Percentiles rank a stretch among this genome's conserved stretches.
Evolutionary conservation across 1,139 yeast species (phyloP).

Genomic region (Diutina scorzettiae): DNA sequence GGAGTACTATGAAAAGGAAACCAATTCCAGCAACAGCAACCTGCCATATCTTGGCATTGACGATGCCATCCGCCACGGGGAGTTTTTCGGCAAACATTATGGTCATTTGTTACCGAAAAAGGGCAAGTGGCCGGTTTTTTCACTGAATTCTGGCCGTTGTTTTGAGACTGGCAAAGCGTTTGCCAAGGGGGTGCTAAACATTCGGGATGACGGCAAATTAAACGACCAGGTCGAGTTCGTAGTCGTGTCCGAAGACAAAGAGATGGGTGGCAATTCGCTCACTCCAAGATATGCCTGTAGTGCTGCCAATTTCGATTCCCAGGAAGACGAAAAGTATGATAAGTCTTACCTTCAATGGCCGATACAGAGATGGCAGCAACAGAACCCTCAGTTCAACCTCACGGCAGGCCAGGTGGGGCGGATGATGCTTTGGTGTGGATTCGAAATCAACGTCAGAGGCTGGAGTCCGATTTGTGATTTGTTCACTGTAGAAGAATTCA

Average conservation of each 20-base stretch:
- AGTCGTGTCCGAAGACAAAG: constrained; percentile 20
- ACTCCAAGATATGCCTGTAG: constrained; percentile 20
- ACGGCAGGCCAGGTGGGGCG: constrained; percentile 28
- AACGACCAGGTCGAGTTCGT: constrained; percentile 28
- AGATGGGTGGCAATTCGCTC: constrained; percentile 20
- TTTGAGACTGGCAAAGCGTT: constrained; percentile 44
- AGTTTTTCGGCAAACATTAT: constrained; percentile 22
- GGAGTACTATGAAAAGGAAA: constrained; percentile 20
- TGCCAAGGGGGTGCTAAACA: constrained; percentile 27
- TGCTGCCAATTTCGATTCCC: constrained; percentile 10
- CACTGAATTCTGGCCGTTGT: constrained; percentile 21
- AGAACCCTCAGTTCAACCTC: constrained; percentile 1
- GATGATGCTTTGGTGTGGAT: constrained; percentile 35
- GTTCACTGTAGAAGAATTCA: constrained; percentile 38
- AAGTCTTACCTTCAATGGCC: constrained; percentile 20
- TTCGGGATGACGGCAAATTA: constrained; percentile 29
- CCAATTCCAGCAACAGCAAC: constrained; percentile 17
- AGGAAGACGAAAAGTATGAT: constrained; percentile 12
- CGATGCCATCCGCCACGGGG: constrained; percentile 24
- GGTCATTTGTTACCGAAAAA: constrained; percentile 15
- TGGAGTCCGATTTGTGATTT: constrained; percentile 36
- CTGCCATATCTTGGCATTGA: constrained; percentile 21
- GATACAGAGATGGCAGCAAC: constrained; percentile 15
- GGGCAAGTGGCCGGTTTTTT: constrained; percentile 20
- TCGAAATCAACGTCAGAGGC: constrained; percentile 35